Base-by-base conservation (phyloP, 306 rosid genomes). In the Cucumis hystrix region DNA sequence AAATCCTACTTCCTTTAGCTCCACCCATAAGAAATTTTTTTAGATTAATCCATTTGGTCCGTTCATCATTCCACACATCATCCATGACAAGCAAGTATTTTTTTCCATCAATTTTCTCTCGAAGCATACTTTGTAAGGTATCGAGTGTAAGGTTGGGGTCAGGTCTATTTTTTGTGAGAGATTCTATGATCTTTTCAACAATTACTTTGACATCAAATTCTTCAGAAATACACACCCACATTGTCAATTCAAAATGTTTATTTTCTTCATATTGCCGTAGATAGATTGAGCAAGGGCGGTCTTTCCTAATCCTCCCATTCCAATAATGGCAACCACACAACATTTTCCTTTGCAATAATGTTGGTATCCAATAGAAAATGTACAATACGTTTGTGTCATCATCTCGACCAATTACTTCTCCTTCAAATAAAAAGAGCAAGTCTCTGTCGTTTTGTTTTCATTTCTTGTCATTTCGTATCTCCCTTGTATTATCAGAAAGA, bases 181-280 rank as follows among this genome's bases (percentile, higher is more conserved):
- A 37, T 28, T 9, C 40, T 37, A 5, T 1, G 17, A 75, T 75
- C 17, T 3, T 75, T 41, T 58, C 79, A 12, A 58, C 68, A 15
- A 75, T 75, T 2, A 23, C 10, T 17, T 39, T 12, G 8, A 75
- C 40, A 71, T 71, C 76, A 71, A 71, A 71, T 25, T 41, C n/a
- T 49, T 49, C 17, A 35, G 78, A 83, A 67, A 83, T 56, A 7
- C 80, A 78, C 35, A 79, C 77, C 85, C 85, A 83, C 14, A 79
- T 0, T 10, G 15, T 69, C 21, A 54, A 13, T 17, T 69, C 76
- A 79, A 83, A 83, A 15, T 51, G 17, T 4, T 49, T 5, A 0
- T 12, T 49, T 14, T 58, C 15, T 4, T 40, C 0, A 58, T 13
- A 59, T 59, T 6, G 16, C 41, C 23, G 18, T 20, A 40, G 25